These are phyloP conservation scores for Actinomucor elegans DNA, from an alignment of 371 early-diverging fungal species.

Conservation along the genomic window DNA sequence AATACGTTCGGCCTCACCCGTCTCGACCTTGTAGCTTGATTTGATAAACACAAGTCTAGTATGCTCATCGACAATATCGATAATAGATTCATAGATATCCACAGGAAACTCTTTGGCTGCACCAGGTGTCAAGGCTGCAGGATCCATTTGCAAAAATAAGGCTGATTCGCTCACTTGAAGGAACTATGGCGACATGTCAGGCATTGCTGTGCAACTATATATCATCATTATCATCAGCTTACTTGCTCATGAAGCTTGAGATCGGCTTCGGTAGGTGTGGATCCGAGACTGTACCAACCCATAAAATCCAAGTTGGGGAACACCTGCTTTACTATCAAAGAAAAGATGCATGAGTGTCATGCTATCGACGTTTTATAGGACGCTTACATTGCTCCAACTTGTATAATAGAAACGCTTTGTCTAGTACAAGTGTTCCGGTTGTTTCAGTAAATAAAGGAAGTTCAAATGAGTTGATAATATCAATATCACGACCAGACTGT, in stretches of 20 bases:
- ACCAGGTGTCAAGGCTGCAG: constrained; percentile 37
- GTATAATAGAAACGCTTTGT: constrained; percentile 61
- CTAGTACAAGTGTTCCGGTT: constrained; percentile 44
- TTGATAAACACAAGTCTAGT: constrained; percentile 68
- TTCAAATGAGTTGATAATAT: constrained; percentile 84
- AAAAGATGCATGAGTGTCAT: too few relatives aligned
- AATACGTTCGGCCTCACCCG: constrained; percentile 83
- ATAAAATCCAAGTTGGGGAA: constrained; percentile 82
- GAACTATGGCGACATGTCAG: too few relatives aligned
- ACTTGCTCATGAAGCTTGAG: constrained; percentile 77
- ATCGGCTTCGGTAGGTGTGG: constrained; percentile 59
- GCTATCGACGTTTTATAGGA: too few relatives aligned
- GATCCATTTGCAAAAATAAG: constrained; percentile 77
- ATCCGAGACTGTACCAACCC: constrained; percentile 84
- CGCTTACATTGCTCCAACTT: constrained; percentile 79
- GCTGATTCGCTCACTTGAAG: constrained; percentile 74
- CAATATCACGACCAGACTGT: constrained; percentile 82
- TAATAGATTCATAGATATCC: constrained; percentile 76
- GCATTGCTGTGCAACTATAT: too few relatives aligned
- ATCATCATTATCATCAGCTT: too few relatives aligned
- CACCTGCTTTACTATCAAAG: constrained; percentile 84
- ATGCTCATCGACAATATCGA: constrained; percentile 60
- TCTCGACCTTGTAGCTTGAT: constrained; percentile 74
- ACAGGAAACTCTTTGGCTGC: constrained; percentile 70
- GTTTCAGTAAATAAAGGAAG: constrained; percentile 49